Percentiles rank a stretch among this genome's conserved stretches.
Evolutionary conservation across 371 early-diverging fungal genomes (phyloP).

Genomic region (Ecytonucleospora hepatopenaei): DNA sequence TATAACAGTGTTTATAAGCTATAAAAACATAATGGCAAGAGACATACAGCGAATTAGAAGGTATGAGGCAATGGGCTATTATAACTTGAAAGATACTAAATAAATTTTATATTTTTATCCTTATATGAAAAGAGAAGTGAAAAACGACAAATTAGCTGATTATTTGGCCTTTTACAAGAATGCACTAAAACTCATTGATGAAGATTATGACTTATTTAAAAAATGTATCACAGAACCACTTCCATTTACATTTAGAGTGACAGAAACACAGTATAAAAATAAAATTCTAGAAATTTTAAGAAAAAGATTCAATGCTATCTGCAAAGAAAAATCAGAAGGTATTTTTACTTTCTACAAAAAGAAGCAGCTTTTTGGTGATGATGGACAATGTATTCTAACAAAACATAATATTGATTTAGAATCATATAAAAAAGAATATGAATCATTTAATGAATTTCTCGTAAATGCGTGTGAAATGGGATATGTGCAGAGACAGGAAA

Average conservation of each 20-base stretch:
- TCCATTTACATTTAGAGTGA: constrained; percentile 44
- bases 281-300: constrained; percentile 23
- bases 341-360: constrained; percentile 28
- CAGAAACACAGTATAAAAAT: constrained; percentile 12
- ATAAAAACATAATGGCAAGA: no score
- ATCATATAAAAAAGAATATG: not conserved
- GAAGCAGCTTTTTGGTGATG: not conserved
- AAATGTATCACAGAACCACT: constrained; percentile 33
- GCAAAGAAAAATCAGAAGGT: constrained; percentile 36
- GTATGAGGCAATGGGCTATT: not conserved
- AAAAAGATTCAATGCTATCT: constrained; percentile 17
- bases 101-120: no score
- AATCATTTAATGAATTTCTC: constrained; percentile 31
- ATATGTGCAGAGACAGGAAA: constrained; percentile 85
- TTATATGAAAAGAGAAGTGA: no score
- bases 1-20: no score
- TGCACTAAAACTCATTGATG: constrained; percentile 16
- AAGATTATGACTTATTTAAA: constrained; percentile 29
- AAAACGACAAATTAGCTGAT: not conserved
- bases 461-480: constrained; percentile 59
- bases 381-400: not conserved
- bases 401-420: not conserved
- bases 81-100: not conserved
- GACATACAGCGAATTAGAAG: not conserved
- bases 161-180: constrained; percentile 35